Evolutionary conservation across 305 asterid genomes (phyloP).

Genomic region (Fraxinus floribunda): DNA sequence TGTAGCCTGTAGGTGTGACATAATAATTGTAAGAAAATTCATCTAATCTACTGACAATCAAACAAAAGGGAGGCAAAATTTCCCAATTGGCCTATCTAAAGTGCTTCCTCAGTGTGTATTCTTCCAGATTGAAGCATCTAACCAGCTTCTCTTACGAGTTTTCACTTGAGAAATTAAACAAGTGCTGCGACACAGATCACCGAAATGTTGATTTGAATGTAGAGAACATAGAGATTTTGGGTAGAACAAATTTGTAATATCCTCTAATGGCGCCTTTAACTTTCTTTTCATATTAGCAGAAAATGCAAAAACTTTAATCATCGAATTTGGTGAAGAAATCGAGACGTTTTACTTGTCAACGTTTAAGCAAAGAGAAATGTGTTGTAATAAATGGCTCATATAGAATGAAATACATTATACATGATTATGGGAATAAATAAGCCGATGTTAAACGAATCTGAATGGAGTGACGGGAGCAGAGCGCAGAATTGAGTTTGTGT

Average conservation of each 20-base stretch:
- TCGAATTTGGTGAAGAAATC: slow-evolving; percentile 18
- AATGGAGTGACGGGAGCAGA: too few relatives aligned
- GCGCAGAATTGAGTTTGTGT: too few relatives aligned
- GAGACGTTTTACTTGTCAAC: slow-evolving; percentile 32
- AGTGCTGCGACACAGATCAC: slow-evolving; percentile 13
- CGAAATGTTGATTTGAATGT: background rate
- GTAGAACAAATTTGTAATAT: slow-evolving; percentile 27
- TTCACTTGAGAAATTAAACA: slow-evolving; percentile 10
- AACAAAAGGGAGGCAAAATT: background rate
- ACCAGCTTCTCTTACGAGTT: background rate
- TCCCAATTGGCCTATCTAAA: slow-evolving; percentile 24
- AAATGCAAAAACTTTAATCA: background rate
- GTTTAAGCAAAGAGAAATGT: background rate
- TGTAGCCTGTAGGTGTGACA: too few relatives aligned
- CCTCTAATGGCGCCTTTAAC: slow-evolving; percentile 23
- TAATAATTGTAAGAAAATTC: background rate
- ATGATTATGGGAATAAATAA: background rate
- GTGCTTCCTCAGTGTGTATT: slow-evolving; percentile 27
- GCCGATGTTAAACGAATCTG: too few relatives aligned
- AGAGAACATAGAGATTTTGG: slow-evolving; percentile 7
- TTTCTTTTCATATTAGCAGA: slow-evolving; percentile 21
- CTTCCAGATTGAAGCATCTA: background rate
- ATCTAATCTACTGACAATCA: background rate
- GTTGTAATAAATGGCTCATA: too few relatives aligned
- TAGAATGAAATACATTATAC: too few relatives aligned